phyloP scores from a whole-genome alignment of 345 rosid species.

The Rhodamnia rubescens region DNA sequence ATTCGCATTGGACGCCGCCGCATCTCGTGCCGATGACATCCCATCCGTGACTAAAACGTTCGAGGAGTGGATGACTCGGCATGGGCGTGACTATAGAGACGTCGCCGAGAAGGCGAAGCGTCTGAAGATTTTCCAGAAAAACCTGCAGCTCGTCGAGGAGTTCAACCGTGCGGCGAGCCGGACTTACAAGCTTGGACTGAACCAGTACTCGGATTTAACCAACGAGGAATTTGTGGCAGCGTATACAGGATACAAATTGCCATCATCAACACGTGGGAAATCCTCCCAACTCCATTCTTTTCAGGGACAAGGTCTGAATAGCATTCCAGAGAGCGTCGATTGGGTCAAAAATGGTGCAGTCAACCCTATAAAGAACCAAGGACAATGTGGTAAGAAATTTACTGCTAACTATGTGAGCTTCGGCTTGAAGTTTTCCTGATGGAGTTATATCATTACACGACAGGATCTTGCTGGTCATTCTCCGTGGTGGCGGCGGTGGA shows the following conservation, averaged over 20 bases:
- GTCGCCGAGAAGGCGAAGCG: constrained; percentile 17
- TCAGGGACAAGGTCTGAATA: constrained; percentile 1
- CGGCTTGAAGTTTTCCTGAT: neutral
- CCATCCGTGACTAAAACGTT: neutral
- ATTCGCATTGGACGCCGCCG: neutral
- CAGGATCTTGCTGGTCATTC: constrained; percentile 7
- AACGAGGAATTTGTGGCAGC: constrained; percentile 12
- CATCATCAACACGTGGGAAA: neutral
- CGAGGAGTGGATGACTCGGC: neutral
- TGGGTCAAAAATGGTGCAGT: constrained; percentile 6
- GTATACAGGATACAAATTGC: neutral
- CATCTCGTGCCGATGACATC: neutral
- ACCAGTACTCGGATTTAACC: constrained; percentile 21
- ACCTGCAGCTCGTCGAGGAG: constrained; percentile 18
- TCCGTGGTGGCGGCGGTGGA: constrained; percentile 1
- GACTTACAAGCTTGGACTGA: constrained; percentile 25
- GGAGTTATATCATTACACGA: neutral
- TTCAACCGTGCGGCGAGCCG: constrained; percentile 5
- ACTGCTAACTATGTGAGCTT: neutral
- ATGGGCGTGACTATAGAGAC: constrained; percentile 4
- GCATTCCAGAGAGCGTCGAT: constrained; percentile 11
- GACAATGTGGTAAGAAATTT: constrained; percentile 3
- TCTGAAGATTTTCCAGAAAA: constrained; percentile 16
- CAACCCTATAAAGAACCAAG: constrained; percentile 16
- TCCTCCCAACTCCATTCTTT: neutral